Evolutionary conservation across 441 rosid species (phyloP), one percentile per base, ranked within the genome.

Genomic region (Erodium moschatum): DNA sequence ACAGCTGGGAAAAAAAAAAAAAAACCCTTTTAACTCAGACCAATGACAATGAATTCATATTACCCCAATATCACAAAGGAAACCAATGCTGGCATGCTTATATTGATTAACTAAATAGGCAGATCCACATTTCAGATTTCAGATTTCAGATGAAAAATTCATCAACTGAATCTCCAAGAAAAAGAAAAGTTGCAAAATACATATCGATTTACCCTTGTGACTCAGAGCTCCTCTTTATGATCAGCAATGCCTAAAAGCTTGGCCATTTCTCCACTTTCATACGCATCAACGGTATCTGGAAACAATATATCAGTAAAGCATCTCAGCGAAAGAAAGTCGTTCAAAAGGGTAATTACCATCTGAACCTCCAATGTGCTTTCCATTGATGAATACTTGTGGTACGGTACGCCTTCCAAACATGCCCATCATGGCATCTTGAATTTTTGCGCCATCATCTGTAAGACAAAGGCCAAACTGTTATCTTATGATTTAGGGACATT

Each of bases 351-450:
- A 46, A 46, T 46, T 80, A 87, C 97, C 96, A 42, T 89, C 97
- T 38, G 97, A 90, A 69, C 97, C 98, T 68, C 98, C 98, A 5
- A 93, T 76, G 79, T 90, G 92, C 80, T 89, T 85, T 64, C 95
- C 92, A 38, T 89, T 74, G 1, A 90, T 76, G 82, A 93, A 93
- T 58, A 93, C 97, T 68, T 93, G 98, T 1, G 98, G 98, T 11
- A 93, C 98, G 4, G 97, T 90, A 60, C 87, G 86, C 79, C 84
- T 86, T 13, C 91, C 89, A 24, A 86, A 77, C 18, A 76, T 80
- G 73, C 83, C 83, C 69, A 85, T 72, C 76, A 89, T 9, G 44
- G 92, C 96, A 79, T 75, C 80, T 79, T 90, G 98, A 75, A 93
- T 82, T 65, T 65, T 69, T 19, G 13, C 56, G 0, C 96, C 97